Base-by-base conservation (phyloP, 225 moss, liverwort and hornwort species). In the Marchantia polymorpha region DNA sequence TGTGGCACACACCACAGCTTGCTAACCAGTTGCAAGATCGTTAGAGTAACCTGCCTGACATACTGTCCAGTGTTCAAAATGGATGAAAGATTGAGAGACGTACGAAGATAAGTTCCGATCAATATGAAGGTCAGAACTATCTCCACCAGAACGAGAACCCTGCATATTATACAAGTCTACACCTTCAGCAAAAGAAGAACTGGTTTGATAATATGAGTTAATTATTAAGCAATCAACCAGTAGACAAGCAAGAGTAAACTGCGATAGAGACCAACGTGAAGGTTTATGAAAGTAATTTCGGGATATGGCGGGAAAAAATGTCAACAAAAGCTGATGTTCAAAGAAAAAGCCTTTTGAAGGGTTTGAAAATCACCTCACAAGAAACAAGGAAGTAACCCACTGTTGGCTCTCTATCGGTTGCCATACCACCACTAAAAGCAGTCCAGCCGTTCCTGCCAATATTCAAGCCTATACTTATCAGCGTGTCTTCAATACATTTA, bases 61-160 rank as follows among this genome's bases (percentile, higher is more conserved):
- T 3, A 46, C 73, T 52, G 12, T 10, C 52, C 50, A 22, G 27
- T 52, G 12, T 52, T 31, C 51, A 52, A 52, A 16, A 74, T 9
- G 20, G 73, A 22, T 25, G 31, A 74, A 10, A 14, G 55, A 22
- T n/a, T 9, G 39, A 26, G 20, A 47, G 63, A 69, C 75, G 58
- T 88, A 88, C 87, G 83, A 78, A 83, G 80, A 55, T 85, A 88
- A 75, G 71, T 25, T 81, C 79, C 85, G 46, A 83, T 72, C 49
- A 83, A 66, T 29, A 83, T 64, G 29, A 69, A 69, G 52, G 78
- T 81, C 74, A 83, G 8, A 30, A 50, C 54, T 58, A 88, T 83
- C 80, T 88, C 83, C 70, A 83, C 31, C 46, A 88, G 85, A 13
- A 88, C 83, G 12, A 88, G 53, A 59, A 67, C 78, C 81, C 85